phyloP scores from a whole-genome alignment of 768 basidiomycete genomes.

The Pleurotus platypus region DNA sequence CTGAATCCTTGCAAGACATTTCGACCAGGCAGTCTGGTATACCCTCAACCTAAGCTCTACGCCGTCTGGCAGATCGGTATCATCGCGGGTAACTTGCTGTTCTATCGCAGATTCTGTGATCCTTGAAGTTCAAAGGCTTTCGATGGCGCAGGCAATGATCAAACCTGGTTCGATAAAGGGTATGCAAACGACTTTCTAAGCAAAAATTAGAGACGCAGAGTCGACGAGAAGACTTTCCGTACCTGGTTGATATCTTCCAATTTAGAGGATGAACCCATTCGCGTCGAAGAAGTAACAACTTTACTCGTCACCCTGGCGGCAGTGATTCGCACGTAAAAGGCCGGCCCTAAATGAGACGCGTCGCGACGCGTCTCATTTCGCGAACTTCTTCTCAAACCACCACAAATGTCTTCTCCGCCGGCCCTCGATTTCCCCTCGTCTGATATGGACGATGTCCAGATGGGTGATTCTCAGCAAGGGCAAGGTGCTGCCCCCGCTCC shows the following conservation, averaged over 20 bases:
- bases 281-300: background rate
- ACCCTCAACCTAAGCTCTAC: slow-evolving; percentile 38
- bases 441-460: slow-evolving; percentile 54
- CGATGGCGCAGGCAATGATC: background rate
- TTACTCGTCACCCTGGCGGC: background rate
- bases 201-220: background rate
- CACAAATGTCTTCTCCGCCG: slow-evolving; percentile 61
- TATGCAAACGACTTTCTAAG: slow-evolving; percentile 12
- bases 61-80: slow-evolving; percentile 13
- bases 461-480: slow-evolving; percentile 34
- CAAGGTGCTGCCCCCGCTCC: slow-evolving; percentile 41
- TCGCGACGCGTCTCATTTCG: slow-evolving; percentile 41
- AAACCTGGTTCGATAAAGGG: slow-evolving; percentile 8
- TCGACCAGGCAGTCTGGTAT: slow-evolving; percentile 56
- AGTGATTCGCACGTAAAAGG: background rate
- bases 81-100: background rate
- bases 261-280: background rate
- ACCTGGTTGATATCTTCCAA: slow-evolving; percentile 12
- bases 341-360: slow-evolving; percentile 56
- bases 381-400: slow-evolving; percentile 4
- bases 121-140: too few species aligned
- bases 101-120: too few species aligned
- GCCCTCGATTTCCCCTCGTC: slow-evolving; percentile 63
- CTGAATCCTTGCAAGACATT: slow-evolving; percentile 53
- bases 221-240: background rate